Evolutionary conservation across 306 rosid genomes (phyloP).

Genomic region (Glycine soja): DNA sequence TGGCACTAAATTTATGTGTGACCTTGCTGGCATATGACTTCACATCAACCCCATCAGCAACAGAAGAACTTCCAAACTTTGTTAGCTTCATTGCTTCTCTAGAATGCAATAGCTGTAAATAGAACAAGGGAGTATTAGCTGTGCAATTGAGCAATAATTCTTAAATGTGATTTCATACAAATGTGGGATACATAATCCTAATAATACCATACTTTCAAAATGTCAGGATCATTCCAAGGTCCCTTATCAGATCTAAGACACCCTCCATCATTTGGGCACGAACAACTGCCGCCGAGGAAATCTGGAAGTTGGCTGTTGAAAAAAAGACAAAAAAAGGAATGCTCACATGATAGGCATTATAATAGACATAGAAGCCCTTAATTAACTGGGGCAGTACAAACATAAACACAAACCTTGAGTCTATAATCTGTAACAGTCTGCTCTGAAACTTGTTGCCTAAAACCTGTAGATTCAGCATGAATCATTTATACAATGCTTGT

Average conservation of each 20-base stretch:
- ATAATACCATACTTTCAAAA: conserved; percentile 74
- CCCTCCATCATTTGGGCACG: conserved; percentile 86
- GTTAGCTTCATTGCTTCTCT: conserved; percentile 65
- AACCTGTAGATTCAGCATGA: conserved; percentile 65
- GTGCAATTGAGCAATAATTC: conserved; percentile 33
- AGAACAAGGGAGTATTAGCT: conserved; percentile 45
- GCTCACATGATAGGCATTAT: conserved; percentile 24
- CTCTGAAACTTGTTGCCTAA: conserved; percentile 74
- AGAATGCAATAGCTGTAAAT: conserved; percentile 69
- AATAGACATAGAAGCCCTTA: conserved; percentile 39
- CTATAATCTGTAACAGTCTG: conserved; percentile 80
- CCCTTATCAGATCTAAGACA: conserved; percentile 92
- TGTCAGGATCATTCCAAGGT: conserved; percentile 91
- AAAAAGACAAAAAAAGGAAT: conserved; percentile 27
- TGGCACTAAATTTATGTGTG: conserved; percentile 47
- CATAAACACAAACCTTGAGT: conserved; percentile 72
- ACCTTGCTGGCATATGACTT: conserved; percentile 64
- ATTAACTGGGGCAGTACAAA: conserved; percentile 40
- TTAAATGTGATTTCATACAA: conserved; percentile 14
- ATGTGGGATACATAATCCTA: conserved; percentile 38
- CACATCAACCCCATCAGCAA: conserved; percentile 52
- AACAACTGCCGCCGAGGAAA: conserved; percentile 93
- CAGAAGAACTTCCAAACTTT: conserved; percentile 53
- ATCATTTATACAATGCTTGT: conserved; percentile 38
- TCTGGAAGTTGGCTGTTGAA: conserved; percentile 88